Conservation (phyloP, 2,329 filamentous ascomycete species). For the Trichoderma brevicompactum region DNA sequence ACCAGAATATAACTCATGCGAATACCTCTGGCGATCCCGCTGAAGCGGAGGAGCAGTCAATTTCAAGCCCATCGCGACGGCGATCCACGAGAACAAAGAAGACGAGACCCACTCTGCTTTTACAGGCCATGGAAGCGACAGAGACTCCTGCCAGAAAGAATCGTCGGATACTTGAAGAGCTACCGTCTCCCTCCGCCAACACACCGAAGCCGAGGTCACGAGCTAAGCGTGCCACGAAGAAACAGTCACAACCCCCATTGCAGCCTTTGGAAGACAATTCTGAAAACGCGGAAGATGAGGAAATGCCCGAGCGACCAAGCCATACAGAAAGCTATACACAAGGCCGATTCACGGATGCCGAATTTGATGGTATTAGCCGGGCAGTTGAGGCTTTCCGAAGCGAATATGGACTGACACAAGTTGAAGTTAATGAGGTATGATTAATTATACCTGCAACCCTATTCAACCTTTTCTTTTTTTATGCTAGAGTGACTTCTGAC, state of each 20-base stretch:
- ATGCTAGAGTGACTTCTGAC: conserved; percentile 16
- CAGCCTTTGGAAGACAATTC: conserved; percentile 35
- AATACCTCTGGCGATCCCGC: conserved; percentile 9
- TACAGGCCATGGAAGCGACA: conserved; percentile 37
- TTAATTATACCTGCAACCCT: background rate
- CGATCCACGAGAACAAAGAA: conserved; percentile 51
- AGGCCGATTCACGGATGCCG: conserved; percentile 51
- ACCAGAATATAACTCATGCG: background rate
- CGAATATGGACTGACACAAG: conserved; percentile 48
- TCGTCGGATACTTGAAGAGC: conserved; percentile 32
- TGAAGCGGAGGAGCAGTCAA: conserved; percentile 24
- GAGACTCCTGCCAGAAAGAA: conserved; percentile 33
- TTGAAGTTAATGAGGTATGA: conserved; percentile 53
- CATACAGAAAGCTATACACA: conserved; percentile 39
- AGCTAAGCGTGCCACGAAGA: conserved; percentile 38
- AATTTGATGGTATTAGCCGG: conserved; percentile 47
- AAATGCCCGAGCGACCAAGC: conserved; percentile 14
- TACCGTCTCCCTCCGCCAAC: conserved; percentile 43
- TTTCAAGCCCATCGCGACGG: conserved; percentile 34
- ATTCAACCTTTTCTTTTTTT: background rate
- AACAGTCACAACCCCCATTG: conserved; percentile 30
- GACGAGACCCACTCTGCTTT: conserved; percentile 54
- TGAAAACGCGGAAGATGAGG: conserved; percentile 33
- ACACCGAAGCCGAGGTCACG: conserved; percentile 40
- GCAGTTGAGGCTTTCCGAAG: conserved; percentile 52